A percentile compares a stretch with the other conserved stretches of the same genome.
Evolutionary conservation across 2,329 filamentous ascomycete genomes (phyloP).

Genomic region (Scleromitrula shiraiana): DNA sequence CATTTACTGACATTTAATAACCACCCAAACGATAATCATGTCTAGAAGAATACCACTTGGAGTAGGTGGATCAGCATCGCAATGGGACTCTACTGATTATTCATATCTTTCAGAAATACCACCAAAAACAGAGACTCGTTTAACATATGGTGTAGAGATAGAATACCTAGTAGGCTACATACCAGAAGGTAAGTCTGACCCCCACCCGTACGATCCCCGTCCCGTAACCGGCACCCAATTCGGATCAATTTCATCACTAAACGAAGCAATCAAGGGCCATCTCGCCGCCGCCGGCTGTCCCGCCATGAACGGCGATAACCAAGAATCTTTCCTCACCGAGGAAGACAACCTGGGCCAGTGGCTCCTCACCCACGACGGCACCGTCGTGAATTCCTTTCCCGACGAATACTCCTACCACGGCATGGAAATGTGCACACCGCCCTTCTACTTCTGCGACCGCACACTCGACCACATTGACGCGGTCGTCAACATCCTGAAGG

Average conservation of each 20-base stretch:
- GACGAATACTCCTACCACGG: background rate
- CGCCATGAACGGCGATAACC: background rate
- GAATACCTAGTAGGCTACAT: too few species aligned
- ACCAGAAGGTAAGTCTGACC: too few species aligned
- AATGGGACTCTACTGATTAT: too few species aligned
- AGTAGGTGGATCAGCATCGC: too few species aligned
- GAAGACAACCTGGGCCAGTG: too few species aligned
- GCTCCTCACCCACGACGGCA: background rate
- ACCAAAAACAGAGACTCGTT: background rate
- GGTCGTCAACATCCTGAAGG: constrained; percentile 9
- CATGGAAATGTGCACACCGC: constrained; percentile 2
- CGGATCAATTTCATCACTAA: too few species aligned
- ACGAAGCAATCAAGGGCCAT: too few species aligned
- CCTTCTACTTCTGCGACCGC: background rate
- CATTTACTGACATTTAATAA: too few species aligned
- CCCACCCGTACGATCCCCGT: background rate
- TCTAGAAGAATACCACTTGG: too few species aligned
- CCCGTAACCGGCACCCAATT: too few species aligned
- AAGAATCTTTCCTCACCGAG: too few species aligned
- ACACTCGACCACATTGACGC: background rate
- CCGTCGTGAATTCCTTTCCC: background rate
- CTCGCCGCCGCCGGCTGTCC: background rate
- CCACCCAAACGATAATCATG: too few species aligned
- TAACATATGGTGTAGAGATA: constrained; percentile 7
- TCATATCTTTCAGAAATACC: background rate